Evolutionary conservation across 192 early-diverging fungal species (phyloP).

Genomic region (Martensiomyces pterosporus): DNA sequence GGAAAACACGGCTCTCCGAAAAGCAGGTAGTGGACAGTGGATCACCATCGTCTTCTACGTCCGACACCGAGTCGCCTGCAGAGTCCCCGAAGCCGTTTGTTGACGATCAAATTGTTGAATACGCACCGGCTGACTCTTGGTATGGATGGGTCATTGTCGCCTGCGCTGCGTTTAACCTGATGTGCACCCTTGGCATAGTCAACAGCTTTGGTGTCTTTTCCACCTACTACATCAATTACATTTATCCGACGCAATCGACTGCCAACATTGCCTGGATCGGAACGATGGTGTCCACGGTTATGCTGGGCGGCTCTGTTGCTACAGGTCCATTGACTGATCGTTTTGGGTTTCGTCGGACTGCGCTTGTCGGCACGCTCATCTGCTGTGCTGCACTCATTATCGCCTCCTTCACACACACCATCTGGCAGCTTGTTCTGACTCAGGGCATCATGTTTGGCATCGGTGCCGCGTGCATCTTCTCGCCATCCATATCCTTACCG

Average conservation of each 20-base stretch:
- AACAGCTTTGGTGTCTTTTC: constrained; percentile 45
- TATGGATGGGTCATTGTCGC: constrained; percentile 44
- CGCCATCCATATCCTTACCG: constrained; percentile 65
- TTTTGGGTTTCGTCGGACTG: constrained; percentile 25
- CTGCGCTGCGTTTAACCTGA: constrained; percentile 23
- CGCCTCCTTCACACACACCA: constrained; percentile 27
- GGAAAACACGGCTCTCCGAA: background rate
- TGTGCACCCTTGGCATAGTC: constrained; percentile 33
- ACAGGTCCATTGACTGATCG: constrained; percentile 34
- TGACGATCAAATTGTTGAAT: background rate
- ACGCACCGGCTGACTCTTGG: constrained; percentile 8
- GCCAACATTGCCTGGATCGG: constrained; percentile 41
- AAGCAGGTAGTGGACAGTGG: background rate
- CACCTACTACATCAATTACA: constrained; percentile 39
- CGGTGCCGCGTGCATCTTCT: constrained; percentile 61
- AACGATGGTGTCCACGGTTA: constrained; percentile 27
- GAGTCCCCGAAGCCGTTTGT: too few relatives aligned
- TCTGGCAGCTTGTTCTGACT: constrained; percentile 70
- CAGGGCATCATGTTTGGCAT: constrained; percentile 73
- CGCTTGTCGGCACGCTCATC: constrained; percentile 18
- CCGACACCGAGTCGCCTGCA: background rate
- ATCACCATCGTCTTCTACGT: background rate
- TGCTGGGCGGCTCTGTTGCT: constrained; percentile 27
- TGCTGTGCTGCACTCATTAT: constrained; percentile 21
- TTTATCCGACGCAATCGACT: constrained; percentile 20